Evolutionary conservation across 176 grass and related monocot species (phyloP).

Genomic region (Eragrostis curvula): DNA sequence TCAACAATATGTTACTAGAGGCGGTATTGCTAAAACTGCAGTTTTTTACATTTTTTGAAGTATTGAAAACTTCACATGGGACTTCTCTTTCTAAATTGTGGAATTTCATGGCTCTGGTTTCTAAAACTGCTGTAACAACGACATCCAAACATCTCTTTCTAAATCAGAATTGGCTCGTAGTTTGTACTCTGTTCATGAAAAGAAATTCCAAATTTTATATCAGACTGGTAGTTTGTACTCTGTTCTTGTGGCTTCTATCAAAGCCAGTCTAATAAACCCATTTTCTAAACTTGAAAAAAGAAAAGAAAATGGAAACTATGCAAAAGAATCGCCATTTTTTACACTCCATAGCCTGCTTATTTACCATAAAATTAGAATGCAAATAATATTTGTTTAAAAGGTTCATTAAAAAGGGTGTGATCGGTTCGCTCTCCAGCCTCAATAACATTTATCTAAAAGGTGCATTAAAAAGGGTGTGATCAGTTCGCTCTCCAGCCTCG

Average conservation of each 20-base stretch:
- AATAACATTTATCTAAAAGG: neutral
- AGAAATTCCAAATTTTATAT: neutral
- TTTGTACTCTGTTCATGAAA: neutral
- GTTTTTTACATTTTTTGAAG: neutral
- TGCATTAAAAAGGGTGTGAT: neutral
- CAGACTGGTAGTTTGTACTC: neutral
- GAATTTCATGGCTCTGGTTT: neutral
- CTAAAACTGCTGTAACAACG: neutral
- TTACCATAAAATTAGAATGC: neutral
- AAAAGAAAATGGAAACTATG: neutral
- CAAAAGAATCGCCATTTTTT: neutral
- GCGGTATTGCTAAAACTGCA: too few relatives aligned
- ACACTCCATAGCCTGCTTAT: neutral
- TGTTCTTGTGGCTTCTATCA: neutral
- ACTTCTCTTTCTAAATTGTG: neutral
- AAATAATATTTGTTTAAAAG: neutral
- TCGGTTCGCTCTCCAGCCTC: too few relatives aligned
- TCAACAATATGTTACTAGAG: too few relatives aligned
- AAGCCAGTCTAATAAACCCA: neutral
- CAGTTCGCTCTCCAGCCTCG: too few relatives aligned
- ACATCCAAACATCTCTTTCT: neutral
- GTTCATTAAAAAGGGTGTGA: neutral
- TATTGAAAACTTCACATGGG: neutral
- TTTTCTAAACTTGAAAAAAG: neutral
- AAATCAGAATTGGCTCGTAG: neutral